These are phyloP conservation scores for Symbiodinium natans DNA, from an alignment of 73 alveolate species.

Conservation along the genomic window DNA sequence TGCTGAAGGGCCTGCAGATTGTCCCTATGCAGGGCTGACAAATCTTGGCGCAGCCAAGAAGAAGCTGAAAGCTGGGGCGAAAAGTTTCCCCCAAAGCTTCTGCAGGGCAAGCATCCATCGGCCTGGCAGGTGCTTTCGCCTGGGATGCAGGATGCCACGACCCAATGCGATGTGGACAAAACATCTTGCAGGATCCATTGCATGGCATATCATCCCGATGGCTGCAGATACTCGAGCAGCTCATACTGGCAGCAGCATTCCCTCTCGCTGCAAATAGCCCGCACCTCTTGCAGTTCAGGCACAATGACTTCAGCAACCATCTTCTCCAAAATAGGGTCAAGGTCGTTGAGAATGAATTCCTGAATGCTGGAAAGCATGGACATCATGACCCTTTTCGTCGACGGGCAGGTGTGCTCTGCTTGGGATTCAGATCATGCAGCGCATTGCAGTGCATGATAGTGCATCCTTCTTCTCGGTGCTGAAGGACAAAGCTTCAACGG, in stretches of 20 bases:
- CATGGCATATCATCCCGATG: background rate
- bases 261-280: too few species aligned
- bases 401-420: background rate
- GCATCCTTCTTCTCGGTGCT: constrained; percentile 33
- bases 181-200: background rate
- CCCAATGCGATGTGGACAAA: background rate
- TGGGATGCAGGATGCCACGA: background rate
- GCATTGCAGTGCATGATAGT: background rate
- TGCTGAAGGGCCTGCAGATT: too few species aligned
- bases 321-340: constrained; percentile 38
- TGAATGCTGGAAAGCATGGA: background rate
- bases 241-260: too few species aligned
- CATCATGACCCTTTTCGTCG: background rate
- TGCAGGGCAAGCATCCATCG: constrained; percentile 12
- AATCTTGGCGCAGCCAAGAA: too few species aligned
- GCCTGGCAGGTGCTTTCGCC: constrained; percentile 34
- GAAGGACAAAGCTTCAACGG: constrained; percentile 39
- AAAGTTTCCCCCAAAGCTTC: too few species aligned
- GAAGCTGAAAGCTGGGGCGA: too few species aligned
- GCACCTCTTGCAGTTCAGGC: background rate
- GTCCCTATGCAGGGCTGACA: too few species aligned
- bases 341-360: constrained; percentile 45
- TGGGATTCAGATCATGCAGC: background rate
- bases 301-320: constrained; percentile 27
- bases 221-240: too few species aligned